These are phyloP conservation scores for Acacia confusa DNA, from an alignment of 306 rosid genomes.

Conservation along the genomic window DNA sequence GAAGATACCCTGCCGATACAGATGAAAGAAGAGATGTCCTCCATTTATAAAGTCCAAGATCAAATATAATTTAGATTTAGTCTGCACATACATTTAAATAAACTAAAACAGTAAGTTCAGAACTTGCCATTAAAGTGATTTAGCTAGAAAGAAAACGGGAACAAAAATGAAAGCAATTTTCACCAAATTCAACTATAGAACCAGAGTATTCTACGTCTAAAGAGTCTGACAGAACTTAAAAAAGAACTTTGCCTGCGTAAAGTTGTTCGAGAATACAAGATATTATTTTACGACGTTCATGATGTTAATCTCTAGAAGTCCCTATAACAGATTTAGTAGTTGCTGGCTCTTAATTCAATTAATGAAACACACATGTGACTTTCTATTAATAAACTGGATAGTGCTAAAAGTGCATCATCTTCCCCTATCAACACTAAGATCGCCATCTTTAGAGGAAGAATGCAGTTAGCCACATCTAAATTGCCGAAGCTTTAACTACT, in stretches of 20 bases:
- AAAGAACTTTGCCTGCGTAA: background rate
- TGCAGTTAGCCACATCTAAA: background rate
- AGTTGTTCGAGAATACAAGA: background rate
- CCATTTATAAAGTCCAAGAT: slow-evolving; percentile 92
- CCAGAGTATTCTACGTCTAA: background rate
- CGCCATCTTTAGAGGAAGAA: background rate
- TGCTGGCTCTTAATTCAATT: background rate
- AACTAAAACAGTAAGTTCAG: slow-evolving; percentile 14
- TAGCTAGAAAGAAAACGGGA: background rate
- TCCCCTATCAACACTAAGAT: background rate
- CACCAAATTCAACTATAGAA: background rate
- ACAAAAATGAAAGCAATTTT: background rate
- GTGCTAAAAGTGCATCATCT: background rate
- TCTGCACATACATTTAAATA: slow-evolving; percentile 51
- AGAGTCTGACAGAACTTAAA: background rate
- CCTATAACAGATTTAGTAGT: background rate
- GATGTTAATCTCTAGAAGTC: background rate
- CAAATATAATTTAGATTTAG: slow-evolving; percentile 80
- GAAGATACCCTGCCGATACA: slow-evolving; percentile 88
- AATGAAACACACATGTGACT: background rate
- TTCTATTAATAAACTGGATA: background rate
- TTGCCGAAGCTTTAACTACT: background rate
- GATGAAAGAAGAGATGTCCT: slow-evolving; percentile 90
- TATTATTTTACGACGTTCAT: background rate
- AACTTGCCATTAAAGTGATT: background rate